Evolutionary conservation across 139 green algal genomes (phyloP), one percentile per base, ranked within the genome.

Genomic region (Chlamydomonas incerta): DNA sequence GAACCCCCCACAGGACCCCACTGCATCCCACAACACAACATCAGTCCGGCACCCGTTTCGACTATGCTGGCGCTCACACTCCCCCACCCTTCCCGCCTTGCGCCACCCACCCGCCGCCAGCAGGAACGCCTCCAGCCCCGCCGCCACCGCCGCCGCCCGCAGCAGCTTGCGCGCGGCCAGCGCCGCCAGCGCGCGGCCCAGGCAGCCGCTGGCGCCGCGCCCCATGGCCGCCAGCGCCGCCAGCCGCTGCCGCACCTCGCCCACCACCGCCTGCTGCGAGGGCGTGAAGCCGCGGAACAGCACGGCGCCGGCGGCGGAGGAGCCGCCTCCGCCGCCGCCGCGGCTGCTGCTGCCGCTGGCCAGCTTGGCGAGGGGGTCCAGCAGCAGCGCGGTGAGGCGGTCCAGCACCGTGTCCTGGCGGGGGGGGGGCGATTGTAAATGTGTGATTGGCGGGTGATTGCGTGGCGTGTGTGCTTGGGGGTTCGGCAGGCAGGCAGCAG

Each of bases 321-420:
- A 33, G 34, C 29, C 68, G 29, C 66, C 1, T 31, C 47, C 80
- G n/a, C 26, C 57, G 14, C 65, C 29, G 35, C 26, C 50, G 28
- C 20, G 31, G 86, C 6, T 50, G 41, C 41, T 50, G 41, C 41
- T 50, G 41, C 41, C 41, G 41, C 41, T 50, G 8, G 41, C 41
- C 41, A 50, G 41, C 41, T 72, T 87, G 60, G 77, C 60, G 26
- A 67, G 85, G 13, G 72, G 85, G 18, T 88, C 89, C 33, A 95
- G 70, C 26, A 96, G 24, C 63, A 94, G 74, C 0, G 79, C 83
- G 37, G 85, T 57, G 3, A 92, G 62, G 41, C 90, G 87, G 41
- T 94, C 91, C 65, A 92, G 71, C 47, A 94, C 50, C 21, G 65
- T 63, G 24, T 96, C 93, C 68, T 95, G 41, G n/a, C n/a, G n/a